Percentiles rank a stretch among this genome's conserved stretches.
Conservation (phyloP, 1,284 basidiomycete genomes). For the Marasmius sp. region DNA sequence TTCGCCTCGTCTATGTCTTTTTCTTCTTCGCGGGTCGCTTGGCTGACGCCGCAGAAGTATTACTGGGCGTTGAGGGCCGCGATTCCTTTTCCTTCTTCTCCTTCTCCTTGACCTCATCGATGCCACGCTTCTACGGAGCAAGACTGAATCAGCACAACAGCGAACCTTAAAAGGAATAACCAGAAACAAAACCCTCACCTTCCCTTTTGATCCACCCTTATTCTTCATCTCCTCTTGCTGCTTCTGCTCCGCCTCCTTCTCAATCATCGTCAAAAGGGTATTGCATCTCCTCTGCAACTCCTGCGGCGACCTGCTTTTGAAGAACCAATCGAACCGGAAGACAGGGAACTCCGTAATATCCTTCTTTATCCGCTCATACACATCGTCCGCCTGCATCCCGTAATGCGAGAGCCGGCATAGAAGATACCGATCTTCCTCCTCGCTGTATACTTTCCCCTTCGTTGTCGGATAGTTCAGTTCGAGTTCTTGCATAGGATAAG, state of each 20-base stretch:
- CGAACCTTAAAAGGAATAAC: neutral
- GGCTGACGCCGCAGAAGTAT: slow-evolving; percentile 33
- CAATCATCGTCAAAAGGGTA: slow-evolving; percentile 87
- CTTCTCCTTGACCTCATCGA: slow-evolving; percentile 63
- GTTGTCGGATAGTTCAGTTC: slow-evolving; percentile 94
- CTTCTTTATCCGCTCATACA: slow-evolving; percentile 94
- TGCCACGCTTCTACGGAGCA: slow-evolving; percentile 57
- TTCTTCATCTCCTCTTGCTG: slow-evolving; percentile 67
- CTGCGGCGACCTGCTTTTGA: slow-evolving; percentile 91
- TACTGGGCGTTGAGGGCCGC: slow-evolving; percentile 55
- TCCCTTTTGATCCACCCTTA: slow-evolving; percentile 55
- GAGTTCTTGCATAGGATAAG: slow-evolving; percentile 92
- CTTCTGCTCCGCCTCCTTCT: slow-evolving; percentile 80
- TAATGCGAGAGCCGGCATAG: slow-evolving; percentile 91
- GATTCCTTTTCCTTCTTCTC: slow-evolving; percentile 58
- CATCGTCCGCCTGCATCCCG: slow-evolving; percentile 89
- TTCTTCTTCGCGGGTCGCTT: slow-evolving; percentile 58
- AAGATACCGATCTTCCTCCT: slow-evolving; percentile 97
- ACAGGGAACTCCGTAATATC: slow-evolving; percentile 95
- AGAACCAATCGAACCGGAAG: slow-evolving; percentile 99
- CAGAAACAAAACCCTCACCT: slow-evolving; percentile 43
- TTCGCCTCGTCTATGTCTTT: slow-evolving; percentile 36
- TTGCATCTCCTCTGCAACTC: slow-evolving; percentile 91
- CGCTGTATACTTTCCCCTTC: slow-evolving; percentile 93
- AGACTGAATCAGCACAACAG: slow-evolving; percentile 4